Evolutionary conservation across 2,329 filamentous ascomycete species (phyloP), one percentile per base, ranked within the genome.

Genomic region (Colletotrichum liriopes): DNA sequence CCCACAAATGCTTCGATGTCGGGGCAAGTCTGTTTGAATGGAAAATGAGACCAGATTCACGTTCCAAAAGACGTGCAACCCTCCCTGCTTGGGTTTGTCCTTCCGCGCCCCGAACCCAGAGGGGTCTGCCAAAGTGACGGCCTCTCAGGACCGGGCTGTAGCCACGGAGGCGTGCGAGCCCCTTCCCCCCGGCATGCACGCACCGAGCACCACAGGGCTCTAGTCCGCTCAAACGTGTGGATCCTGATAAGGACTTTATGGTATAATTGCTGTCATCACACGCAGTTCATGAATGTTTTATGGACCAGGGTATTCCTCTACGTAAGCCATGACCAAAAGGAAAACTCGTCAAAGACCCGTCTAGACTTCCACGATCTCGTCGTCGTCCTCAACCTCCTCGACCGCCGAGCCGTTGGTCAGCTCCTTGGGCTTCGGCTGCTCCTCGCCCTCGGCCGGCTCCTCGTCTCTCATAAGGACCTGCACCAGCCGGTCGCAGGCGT

Each of bases 401-500:
- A 83, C 80, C 73, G 81, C 84, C 75, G 75, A 81, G 79, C 67
- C 87, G 85, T 71, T 84, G 81, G 60, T 84, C 79, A 26, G 80
- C 80, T 59, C 83, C 82, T 67, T 79, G 76, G 51, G 81, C 82
- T 62, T 85, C 78, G 52, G 76, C 45, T 58, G 14, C 12, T 49
- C 54, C 55, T 83, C 85, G 4, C 75, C 79, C 18, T 84, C 88
- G 59, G 87, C 89, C 8, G 84, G 85, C 75, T 88, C 91, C 79
- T 96, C 95, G 55, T 95, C 94, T 67, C 94, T 87, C 91, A 95
- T 94, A 73, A 98, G 81, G 8, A 98, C 91, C 79, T 99, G 94
- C 58, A 99, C 96, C 64, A 98, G 80, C 68, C 96, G 88, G 81
- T 98, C 96, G 77, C 94, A 97, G 0, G 91, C 93, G 76, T 98